phyloP scores from a whole-genome alignment of 805 yeast genomes.

The Metschnikowia reukaufii region DNA sequence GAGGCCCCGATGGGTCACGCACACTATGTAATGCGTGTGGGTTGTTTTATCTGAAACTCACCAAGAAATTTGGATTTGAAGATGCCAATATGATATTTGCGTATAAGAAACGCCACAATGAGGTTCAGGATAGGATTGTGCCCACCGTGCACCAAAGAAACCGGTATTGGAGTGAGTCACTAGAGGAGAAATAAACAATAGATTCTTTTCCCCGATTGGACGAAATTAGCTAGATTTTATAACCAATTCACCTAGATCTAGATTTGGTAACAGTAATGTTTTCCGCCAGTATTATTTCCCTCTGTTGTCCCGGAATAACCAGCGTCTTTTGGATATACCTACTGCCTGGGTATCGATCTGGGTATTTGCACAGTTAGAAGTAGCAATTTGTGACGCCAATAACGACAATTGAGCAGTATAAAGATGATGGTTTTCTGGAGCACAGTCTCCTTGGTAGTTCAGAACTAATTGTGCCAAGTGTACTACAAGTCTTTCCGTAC shows the following conservation, averaged over 20 bases:
- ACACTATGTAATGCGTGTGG: constrained; percentile 95
- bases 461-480: constrained; percentile 28
- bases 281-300: no score
- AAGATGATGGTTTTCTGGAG: constrained; percentile 18
- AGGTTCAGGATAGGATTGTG: constrained; percentile 18
- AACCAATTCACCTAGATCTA: not conserved
- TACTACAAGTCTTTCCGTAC: constrained; percentile 20
- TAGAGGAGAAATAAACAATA: not conserved
- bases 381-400: constrained; percentile 30
- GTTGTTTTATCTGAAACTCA: constrained; percentile 62
- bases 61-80: constrained; percentile 45
- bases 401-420: constrained; percentile 30
- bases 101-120: constrained; percentile 16
- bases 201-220: not conserved
- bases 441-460: constrained; percentile 15
- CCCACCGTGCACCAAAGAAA: constrained; percentile 16
- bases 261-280: no score
- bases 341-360: constrained; percentile 12
- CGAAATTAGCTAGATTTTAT: not conserved
- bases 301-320: not conserved
- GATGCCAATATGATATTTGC: constrained; percentile 33
- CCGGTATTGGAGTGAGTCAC: constrained; percentile 9
- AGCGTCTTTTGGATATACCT: constrained; percentile 7
- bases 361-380: constrained; percentile 14
- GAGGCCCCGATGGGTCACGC: constrained; percentile 81